Evolutionary conservation across 257 asterid species (phyloP), one percentile per base, ranked within the genome.

Genomic region (Leonotis leonurus): DNA sequence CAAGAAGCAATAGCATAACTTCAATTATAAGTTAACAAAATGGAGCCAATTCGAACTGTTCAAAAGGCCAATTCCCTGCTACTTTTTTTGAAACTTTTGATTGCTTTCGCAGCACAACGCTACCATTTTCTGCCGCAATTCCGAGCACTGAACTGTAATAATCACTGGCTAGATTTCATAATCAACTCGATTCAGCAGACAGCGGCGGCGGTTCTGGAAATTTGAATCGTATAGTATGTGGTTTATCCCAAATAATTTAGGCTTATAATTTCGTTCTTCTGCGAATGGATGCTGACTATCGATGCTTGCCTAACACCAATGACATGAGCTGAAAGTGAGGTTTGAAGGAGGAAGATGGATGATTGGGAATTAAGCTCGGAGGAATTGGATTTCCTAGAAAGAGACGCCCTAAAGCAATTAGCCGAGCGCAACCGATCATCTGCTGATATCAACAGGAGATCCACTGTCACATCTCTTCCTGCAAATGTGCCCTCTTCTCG

Each of bases 351-450:
- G 37, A 43, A 53, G 66, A 72, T 85, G 79, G 97, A 90, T 67
- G 96, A 85, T 39, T 88, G 95, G 98, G 96, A 80, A 24, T 27
- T 86, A 65, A 88, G 96, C 64, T 75, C 70, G 4, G 95, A 91
- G 73, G 92, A 85, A 44, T 29, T 86, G 73, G 98, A 91, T 44
- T 67, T 54, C 16, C 86, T 91, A 35, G 98, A 91, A 73, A 82
- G 84, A 70, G 83, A 82, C 48, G 98, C 98, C 44, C 18, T 82
- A 6, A 69, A 56, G 70, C 88, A 80, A 72, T 72, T 88, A 71
- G 81, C 90, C 1, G 81, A 79, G 57, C 91, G 94, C 46, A 82
- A 80, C 43, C 68, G 71, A n/a, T 81, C 94, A 7, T 75, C 81
- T 37, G 53, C 71, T 41, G 48, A 80, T 62, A 77, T 88, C 63